A percentile compares a stretch with the other conserved stretches of the same genome.
Conservation (phyloP, 2,329 filamentous ascomycete genomes). For the Lachnellula cervina region DNA sequence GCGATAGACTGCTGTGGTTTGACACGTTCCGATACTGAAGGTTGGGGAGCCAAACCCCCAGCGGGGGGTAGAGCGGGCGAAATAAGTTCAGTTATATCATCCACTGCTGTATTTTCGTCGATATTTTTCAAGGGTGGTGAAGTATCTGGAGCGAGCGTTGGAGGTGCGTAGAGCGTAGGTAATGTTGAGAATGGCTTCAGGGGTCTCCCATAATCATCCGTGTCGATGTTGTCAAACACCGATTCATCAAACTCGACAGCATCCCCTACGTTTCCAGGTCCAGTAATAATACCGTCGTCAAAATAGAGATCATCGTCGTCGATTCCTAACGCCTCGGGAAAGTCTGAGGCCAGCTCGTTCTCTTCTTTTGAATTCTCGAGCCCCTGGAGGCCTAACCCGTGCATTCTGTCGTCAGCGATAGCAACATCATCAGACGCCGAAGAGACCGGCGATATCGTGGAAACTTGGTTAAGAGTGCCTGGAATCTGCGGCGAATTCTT, state of each 20-base stretch:
- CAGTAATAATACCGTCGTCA: slow-evolving; percentile 53
- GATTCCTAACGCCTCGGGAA: slow-evolving; percentile 16
- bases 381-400: slow-evolving; percentile 23
- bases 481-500: slow-evolving; percentile 26
- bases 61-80: not conserved
- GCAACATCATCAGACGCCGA: not conserved
- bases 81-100: slow-evolving; percentile 2
- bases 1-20: slow-evolving; percentile 2
- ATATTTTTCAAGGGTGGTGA: slow-evolving; percentile 13
- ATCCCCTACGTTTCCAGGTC: slow-evolving; percentile 42
- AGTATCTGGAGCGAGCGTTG: slow-evolving; percentile 16
- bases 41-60: slow-evolving; percentile 20
- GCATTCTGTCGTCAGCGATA: not conserved
- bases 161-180: slow-evolving; percentile 28
- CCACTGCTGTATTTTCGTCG: slow-evolving; percentile 1
- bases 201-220: slow-evolving; percentile 56
- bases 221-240: slow-evolving; percentile 65
- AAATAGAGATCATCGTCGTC: slow-evolving; percentile 65
- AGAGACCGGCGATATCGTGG: slow-evolving; percentile 7
- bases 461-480: slow-evolving; percentile 14
- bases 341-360: not conserved
- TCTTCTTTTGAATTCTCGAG: slow-evolving; percentile 9
- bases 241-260: slow-evolving; percentile 64
- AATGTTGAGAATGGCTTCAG: slow-evolving; percentile 38
- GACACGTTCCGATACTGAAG: slow-evolving; percentile 18